Percentiles rank a stretch among this genome's conserved stretches.
phyloP scores from a whole-genome alignment of 2,329 filamentous ascomycete genomes.

The Colletotrichum tabaci region DNA sequence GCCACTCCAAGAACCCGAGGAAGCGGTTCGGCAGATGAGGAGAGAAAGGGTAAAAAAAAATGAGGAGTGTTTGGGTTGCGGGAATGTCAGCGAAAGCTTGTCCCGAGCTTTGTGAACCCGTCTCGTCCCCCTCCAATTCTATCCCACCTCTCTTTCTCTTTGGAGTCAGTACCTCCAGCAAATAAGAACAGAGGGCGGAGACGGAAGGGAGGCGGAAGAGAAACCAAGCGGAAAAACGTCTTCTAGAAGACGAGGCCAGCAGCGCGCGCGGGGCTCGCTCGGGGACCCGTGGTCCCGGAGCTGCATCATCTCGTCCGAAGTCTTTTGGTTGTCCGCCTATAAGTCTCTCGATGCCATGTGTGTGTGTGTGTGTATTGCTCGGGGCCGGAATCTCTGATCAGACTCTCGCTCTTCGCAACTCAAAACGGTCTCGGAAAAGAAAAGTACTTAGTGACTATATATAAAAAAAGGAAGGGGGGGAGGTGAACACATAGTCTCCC shows the following conservation, averaged over 20 bases:
- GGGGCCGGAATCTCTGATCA: neutral
- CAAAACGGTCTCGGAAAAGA: neutral
- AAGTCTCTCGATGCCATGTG: neutral
- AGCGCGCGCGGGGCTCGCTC: conserved; percentile 18
- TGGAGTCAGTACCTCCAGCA: neutral
- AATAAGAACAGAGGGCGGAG: neutral
- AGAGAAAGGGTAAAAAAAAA: neutral
- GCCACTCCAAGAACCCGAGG: neutral
- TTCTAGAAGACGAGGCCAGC: neutral
- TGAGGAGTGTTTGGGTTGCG: neutral
- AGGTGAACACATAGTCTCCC: conserved; percentile 12
- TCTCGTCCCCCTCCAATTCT: neutral
- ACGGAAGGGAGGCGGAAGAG: neutral
- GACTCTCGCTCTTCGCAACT: no score
- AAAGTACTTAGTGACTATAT: neutral
- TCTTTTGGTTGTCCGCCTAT: neutral
- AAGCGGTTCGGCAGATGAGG: neutral
- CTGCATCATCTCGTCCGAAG: conserved; percentile 32
- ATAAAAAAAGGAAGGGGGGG: neutral
- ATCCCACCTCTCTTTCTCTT: neutral
- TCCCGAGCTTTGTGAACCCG: neutral
- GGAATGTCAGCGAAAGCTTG: neutral
- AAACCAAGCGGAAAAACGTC: neutral
- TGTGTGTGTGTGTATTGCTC: neutral
- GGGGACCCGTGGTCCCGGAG: conserved; percentile 9